These are phyloP conservation scores for Cercospora janseana DNA, from an alignment of 2,329 filamentous ascomycete genomes.

Conservation along the genomic window DNA sequence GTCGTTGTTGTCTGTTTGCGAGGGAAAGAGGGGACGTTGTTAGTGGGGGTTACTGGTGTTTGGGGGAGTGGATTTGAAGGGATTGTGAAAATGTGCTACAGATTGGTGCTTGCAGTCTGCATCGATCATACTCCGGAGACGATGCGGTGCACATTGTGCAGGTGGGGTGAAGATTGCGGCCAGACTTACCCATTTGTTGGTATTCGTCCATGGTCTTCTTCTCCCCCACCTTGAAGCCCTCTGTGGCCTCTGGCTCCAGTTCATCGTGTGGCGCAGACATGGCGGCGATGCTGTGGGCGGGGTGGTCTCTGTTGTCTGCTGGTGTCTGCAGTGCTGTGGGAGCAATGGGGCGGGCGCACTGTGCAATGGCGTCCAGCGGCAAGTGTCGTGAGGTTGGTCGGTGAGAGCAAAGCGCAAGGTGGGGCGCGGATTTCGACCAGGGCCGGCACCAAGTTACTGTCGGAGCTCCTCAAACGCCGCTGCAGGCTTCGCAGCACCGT, in stretches of 20 bases:
- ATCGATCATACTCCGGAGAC: too few relatives aligned
- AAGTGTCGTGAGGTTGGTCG: too few relatives aligned
- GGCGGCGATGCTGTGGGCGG: conserved; percentile 12
- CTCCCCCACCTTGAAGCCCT: conserved; percentile 97
- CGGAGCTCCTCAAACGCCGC: too few relatives aligned
- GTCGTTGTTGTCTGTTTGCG: conserved; percentile 63
- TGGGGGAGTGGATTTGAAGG: neutral
- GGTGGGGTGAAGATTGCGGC: neutral
- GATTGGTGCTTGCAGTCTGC: too few relatives aligned
- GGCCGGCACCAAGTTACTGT: too few relatives aligned
- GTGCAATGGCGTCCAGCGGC: too few relatives aligned
- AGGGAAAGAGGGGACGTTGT: neutral
- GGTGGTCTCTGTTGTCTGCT: neutral
- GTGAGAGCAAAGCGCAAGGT: too few relatives aligned
- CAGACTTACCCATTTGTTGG: conserved; percentile 67
- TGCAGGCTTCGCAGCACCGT: too few relatives aligned
- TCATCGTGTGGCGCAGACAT: conserved; percentile 63
- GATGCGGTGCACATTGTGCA: neutral
- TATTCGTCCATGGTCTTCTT: conserved; percentile 98
- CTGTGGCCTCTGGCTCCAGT: conserved; percentile 79
- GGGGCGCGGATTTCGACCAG: too few relatives aligned
- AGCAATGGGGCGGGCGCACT: too few relatives aligned
- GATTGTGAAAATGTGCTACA: neutral
- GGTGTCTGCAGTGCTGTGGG: too few relatives aligned
- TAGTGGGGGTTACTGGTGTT: neutral